Percentiles rank a stretch among this genome's conserved stretches.
Conservation (phyloP, 2,329 filamentous ascomycete genomes). For the Emmonsiellopsis sp. region DNA sequence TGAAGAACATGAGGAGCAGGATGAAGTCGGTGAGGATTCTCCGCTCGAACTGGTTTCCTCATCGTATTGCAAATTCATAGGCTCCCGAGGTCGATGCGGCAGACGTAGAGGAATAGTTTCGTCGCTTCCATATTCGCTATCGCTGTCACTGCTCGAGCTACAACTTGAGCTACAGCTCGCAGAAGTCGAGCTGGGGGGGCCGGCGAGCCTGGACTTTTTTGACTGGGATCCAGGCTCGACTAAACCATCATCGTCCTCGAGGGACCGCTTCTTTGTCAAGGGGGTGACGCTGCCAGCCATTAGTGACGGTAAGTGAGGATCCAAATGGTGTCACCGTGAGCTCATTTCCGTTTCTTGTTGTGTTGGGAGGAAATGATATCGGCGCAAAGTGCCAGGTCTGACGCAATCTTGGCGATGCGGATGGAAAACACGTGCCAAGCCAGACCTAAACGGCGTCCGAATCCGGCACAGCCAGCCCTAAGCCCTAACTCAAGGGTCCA, state of each 20-base stretch:
- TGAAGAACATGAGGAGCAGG: conserved; percentile 8
- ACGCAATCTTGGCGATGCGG: not conserved
- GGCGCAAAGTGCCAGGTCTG: no score
- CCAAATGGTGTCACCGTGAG: not conserved
- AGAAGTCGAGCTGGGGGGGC: not conserved
- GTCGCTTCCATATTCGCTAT: not conserved
- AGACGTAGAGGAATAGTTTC: not conserved
- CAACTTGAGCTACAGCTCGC: not conserved
- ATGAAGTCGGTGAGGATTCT: conserved; percentile 4
- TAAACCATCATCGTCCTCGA: not conserved
- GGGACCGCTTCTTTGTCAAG: conserved; percentile 3
- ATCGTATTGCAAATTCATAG: not conserved
- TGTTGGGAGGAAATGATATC: no score
- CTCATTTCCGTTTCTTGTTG: not conserved
- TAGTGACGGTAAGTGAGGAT: not conserved
- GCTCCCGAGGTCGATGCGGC: not conserved
- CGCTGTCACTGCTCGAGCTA: not conserved
- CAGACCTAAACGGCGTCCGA: not conserved
- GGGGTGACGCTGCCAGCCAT: not conserved
- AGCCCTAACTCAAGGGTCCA: not conserved
- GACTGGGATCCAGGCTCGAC: not conserved
- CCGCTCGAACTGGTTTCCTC: conserved; percentile 11
- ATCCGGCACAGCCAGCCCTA: not conserved
- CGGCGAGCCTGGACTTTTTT: not conserved
- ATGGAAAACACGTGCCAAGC: not conserved